Evolutionary conservation across 306 rosid genomes (phyloP).

Genomic region (Cucumis hystrix): DNA sequence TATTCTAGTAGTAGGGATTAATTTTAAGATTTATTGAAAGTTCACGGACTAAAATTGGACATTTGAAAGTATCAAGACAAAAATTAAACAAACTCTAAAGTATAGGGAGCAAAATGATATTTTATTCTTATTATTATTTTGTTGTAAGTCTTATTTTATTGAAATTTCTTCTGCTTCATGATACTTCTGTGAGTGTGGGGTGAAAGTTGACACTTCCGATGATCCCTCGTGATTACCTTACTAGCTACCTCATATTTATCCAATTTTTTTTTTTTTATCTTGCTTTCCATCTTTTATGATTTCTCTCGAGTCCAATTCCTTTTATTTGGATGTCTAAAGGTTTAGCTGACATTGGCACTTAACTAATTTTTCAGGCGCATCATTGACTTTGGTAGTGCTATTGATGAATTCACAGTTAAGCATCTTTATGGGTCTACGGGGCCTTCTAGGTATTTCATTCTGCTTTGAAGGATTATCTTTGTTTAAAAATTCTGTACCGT

Average conservation of each 20-base stretch:
- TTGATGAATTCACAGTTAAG: constrained; percentile 75
- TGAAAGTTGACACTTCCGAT: not conserved
- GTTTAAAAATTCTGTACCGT: not conserved
- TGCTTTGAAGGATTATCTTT: not conserved
- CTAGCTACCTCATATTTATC: not conserved
- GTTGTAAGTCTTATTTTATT: not conserved
- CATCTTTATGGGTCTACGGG: constrained; percentile 76
- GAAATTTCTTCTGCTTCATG: not conserved
- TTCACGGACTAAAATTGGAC: too few relatives aligned
- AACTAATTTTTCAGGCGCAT: constrained; percentile 24
- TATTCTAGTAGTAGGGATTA: too few relatives aligned
- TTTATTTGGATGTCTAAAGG: not conserved
- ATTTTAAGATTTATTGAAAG: too few relatives aligned
- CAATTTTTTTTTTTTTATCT: not conserved
- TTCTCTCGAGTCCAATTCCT: not conserved
- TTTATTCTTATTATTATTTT: not conserved
- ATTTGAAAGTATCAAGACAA: too few relatives aligned
- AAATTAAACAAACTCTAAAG: too few relatives aligned
- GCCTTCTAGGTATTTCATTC: constrained; percentile 64
- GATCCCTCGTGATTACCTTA: not conserved
- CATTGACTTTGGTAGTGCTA: constrained; percentile 91
- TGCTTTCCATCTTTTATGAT: not conserved
- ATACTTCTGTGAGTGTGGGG: not conserved
- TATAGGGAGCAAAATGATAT: too few relatives aligned
- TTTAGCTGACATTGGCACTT: not conserved